Evolutionary conservation across 345 rosid species (phyloP), one percentile per base, ranked within the genome.

Genomic region (Euphorbia peplus): DNA sequence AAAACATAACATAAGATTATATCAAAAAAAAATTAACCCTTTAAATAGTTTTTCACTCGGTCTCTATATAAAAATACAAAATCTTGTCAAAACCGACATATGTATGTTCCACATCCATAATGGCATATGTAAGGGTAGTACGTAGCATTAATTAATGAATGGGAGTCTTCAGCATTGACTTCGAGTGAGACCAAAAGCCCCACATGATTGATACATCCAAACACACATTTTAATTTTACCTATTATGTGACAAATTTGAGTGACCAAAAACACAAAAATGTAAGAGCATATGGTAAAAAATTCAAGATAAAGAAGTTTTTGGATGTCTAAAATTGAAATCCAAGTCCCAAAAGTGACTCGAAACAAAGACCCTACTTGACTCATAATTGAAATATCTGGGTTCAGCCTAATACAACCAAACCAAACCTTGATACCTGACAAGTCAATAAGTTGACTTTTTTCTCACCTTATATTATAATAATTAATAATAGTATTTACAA

Each of bases 391-490:
- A n/a, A n/a, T n/a, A n/a, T n/a, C n/a, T n/a, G n/a, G n/a, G 28
- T 29, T 55, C n/a, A 65, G 69, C 70, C 80, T 72, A 66, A 78
- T 72, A 58, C 73, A n/a, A 57, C 66, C 69, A 75, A 78, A 77
- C 52, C n/a, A n/a, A n/a, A n/a, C 3, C 29, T 66, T 75, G 73
- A 68, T 64, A 52, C 26, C 82, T 66, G 82, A 68, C 79, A 79
- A 63, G 83, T 79, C 85, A 79, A 79, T 14, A 67, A 64, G 79
- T 82, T 82, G 86, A 82, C 86, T 26, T 75, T 22, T 57, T 26
- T 28, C 3, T 5, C 19, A 12, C 24, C 8, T 52, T 13, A 51
- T 51, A 56, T 24, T 19, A 19, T 19, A n/a, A 18, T 60, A 24
- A 47, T 18, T 19, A 4, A 14, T 62, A 9, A 29, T 65, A 51